phyloP scores from a whole-genome alignment of 306 rosid species.

The Dicorynia guianensis region DNA sequence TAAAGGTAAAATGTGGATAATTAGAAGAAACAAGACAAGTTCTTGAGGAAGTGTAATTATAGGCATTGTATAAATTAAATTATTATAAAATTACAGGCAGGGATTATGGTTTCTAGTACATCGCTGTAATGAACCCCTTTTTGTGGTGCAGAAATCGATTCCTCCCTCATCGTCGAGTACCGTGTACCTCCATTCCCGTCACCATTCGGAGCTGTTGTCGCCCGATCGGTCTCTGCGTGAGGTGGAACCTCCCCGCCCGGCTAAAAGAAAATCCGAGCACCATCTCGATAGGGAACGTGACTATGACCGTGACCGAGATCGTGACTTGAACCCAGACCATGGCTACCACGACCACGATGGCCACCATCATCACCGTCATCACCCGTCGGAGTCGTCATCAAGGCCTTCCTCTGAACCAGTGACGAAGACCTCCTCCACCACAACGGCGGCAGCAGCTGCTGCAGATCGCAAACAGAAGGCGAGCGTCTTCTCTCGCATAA shows the following conservation, averaged over 20 bases:
- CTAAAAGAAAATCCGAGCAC: slow-evolving; percentile 75
- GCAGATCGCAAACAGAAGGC: slow-evolving; percentile 82
- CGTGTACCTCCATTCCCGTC: slow-evolving; percentile 52
- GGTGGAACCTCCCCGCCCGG: slow-evolving; percentile 62
- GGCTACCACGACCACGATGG: slow-evolving; percentile 48
- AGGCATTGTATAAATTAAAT: too few relatives aligned
- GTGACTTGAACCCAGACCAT: slow-evolving; percentile 44
- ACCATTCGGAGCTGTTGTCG: slow-evolving; percentile 62
- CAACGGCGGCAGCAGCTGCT: slow-evolving; percentile 26
- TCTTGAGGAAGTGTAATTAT: too few relatives aligned
- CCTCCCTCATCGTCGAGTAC: slow-evolving; percentile 59
- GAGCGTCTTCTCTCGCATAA: slow-evolving; percentile 89
- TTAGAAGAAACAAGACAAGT: too few relatives aligned
- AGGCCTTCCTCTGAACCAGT: slow-evolving; percentile 55
- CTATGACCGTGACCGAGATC: slow-evolving; percentile 28
- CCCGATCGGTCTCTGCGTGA: slow-evolving; percentile 65
- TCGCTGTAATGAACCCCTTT: neutral
- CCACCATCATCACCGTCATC: slow-evolving; percentile 57
- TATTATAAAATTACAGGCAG: too few relatives aligned
- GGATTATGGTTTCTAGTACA: neutral
- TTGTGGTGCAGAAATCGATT: slow-evolving; percentile 64
- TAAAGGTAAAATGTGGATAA: too few relatives aligned
- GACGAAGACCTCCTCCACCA: slow-evolving; percentile 42
- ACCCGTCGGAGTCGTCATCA: slow-evolving; percentile 65
- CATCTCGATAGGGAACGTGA: slow-evolving; percentile 52